Evolutionary conservation across 2,329 filamentous ascomycete species (phyloP), one percentile per base, ranked within the genome.

Genomic region (Epichloe coenophiala): DNA sequence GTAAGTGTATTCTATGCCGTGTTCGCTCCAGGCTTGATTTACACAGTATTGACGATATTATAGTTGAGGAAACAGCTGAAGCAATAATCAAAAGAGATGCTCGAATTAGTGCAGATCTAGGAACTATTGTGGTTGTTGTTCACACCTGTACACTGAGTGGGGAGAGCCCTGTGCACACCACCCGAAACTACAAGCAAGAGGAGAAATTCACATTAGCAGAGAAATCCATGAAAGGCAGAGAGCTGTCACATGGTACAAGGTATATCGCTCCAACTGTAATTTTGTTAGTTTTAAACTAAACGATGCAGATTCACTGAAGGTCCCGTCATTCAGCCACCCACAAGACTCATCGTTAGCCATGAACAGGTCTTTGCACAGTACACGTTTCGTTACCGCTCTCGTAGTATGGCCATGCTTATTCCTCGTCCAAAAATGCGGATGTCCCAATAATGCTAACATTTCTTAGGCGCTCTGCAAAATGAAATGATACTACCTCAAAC

Each of bases 211-310:
- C 27, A 7, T 23, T 55, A 37, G 52, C 54, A 3, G 61, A 63
- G 15, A 61, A 63, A 23, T 48, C 55, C 2, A 35, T 61, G 53
- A 63, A 63, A 45, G 60, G 61, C 3, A 61, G 33, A 23, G 57
- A 52, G n/a, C 37, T 61, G 11, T 57, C 56, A 11, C 61, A 63
- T 49, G 55, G 50, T 9, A 56, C 54, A 2, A 45, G 39, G 60
- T 61, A 54, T 43, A 33, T 42, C 13, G 19, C 31, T 19, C 37
- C 13, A 8, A 42, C 9, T 17, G 11, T 9, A 23, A 41, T 27
- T 8, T 15, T 6, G 37, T 42, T 17, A 23, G 37, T 1, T 9
- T 3, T 1, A 13, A 6, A 13, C 50, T 45, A 9, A 51, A 11
- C 17, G 5, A 8, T 5, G n/a, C 33, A 51, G 41, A n/a, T 45